These are phyloP conservation scores for Penicillium ochrochloron DNA, from an alignment of 495 filamentous ascomycete genomes.

Conservation along the genomic window DNA sequence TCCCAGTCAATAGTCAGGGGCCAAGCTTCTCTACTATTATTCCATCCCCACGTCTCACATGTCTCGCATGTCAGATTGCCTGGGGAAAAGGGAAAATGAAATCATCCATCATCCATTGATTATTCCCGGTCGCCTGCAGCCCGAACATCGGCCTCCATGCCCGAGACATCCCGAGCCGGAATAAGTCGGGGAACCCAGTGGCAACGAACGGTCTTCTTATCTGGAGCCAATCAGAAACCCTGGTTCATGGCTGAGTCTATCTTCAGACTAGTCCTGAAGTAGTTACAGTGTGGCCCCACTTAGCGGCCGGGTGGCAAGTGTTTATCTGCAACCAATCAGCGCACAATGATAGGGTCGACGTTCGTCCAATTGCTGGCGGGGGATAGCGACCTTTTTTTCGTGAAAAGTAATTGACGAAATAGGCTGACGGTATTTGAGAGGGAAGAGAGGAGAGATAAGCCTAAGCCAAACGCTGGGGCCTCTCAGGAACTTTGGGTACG, in stretches of 20 bases:
- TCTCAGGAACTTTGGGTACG: background rate
- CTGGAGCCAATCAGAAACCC: constrained; percentile 19
- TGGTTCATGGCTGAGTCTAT: background rate
- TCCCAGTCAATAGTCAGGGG: background rate
- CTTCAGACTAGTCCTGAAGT: background rate
- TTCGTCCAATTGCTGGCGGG: constrained; percentile 20
- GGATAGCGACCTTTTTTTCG: constrained; percentile 7
- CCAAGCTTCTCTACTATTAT: background rate
- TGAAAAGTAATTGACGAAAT: background rate
- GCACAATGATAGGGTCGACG: constrained; percentile 3
- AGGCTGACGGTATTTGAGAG: background rate
- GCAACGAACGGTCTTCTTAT: constrained; percentile 21
- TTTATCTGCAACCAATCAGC: constrained; percentile 26
- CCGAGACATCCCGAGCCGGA: constrained; percentile 18
- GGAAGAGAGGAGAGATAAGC: background rate
- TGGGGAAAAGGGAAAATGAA: background rate
- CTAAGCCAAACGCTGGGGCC: background rate
- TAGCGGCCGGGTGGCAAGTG: constrained; percentile 13
- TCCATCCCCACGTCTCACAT: background rate
- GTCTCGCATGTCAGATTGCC: background rate
- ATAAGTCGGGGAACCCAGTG: constrained; percentile 10
- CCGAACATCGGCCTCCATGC: constrained; percentile 13
- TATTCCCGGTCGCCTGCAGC: constrained; percentile 1
- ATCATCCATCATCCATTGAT: background rate
- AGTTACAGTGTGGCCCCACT: constrained; percentile 12